Evolutionary conservation across 2,329 filamentous ascomycete species (phyloP).

Genomic region (Talaromyces sp.): DNA sequence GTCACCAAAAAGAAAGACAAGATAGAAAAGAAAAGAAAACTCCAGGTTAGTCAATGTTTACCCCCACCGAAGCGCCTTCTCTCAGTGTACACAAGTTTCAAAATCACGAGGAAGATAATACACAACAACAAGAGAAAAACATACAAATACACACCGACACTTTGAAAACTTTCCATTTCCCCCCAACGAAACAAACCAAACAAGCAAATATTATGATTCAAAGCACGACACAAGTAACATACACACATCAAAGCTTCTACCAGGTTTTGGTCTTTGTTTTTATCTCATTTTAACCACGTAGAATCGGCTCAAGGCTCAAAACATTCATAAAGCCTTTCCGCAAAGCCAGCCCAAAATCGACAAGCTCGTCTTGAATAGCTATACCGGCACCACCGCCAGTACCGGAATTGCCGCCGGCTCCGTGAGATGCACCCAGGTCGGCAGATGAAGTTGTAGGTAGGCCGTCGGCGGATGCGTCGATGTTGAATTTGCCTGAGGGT

Average conservation of each 20-base stretch:
- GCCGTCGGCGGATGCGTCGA: neutral
- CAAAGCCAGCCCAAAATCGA: constrained; percentile 9
- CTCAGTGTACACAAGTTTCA: neutral
- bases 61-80: neutral
- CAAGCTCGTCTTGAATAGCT: neutral
- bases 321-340: constrained; percentile 10
- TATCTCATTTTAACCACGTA: neutral
- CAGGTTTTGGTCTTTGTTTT: no score
- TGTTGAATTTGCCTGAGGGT: neutral
- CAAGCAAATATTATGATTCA: neutral
- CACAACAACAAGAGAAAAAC: neutral
- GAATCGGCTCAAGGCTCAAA: constrained; percentile 4
- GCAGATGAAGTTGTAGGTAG: neutral
- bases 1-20: neutral
- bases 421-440: neutral
- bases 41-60: neutral
- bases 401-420: neutral
- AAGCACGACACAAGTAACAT: no score
- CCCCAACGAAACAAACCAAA: neutral
- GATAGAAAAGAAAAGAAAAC: neutral
- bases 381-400: neutral
- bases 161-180: neutral
- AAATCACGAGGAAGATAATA: neutral
- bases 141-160: neutral
- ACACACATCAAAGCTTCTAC: no score